These are phyloP conservation scores for Lithohypha guttulata DNA, from an alignment of 2,329 filamentous ascomycete genomes.

Conservation along the genomic window DNA sequence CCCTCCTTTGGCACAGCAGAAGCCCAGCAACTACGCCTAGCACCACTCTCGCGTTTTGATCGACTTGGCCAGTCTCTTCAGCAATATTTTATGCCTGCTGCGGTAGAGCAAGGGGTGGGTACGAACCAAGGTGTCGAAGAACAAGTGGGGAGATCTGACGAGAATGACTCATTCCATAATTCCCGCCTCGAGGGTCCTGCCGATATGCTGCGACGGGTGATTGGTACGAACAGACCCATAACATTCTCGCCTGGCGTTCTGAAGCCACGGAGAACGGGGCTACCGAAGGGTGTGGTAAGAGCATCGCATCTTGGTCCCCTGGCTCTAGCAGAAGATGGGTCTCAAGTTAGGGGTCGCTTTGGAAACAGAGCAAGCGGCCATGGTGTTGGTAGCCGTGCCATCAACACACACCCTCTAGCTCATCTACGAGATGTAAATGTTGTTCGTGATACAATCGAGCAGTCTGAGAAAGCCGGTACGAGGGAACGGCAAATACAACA, in stretches of 20 bases:
- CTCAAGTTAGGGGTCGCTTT: slow-evolving; percentile 31
- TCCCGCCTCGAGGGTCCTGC: not conserved
- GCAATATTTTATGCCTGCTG: not conserved
- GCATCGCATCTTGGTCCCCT: slow-evolving; percentile 22
- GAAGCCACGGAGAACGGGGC: slow-evolving; percentile 5
- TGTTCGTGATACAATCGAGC: slow-evolving; percentile 11
- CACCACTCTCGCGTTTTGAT: slow-evolving; percentile 3
- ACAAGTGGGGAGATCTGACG: not conserved
- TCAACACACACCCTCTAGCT: slow-evolving; percentile 16
- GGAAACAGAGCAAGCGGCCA: slow-evolving; percentile 32
- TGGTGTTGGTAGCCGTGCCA: slow-evolving; percentile 24
- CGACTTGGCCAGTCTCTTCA: not conserved
- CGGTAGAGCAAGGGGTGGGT: not conserved
- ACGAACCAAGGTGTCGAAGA: not conserved
- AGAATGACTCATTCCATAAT: not conserved
- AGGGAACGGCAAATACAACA: slow-evolving; percentile 6
- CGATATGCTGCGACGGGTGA: slow-evolving; percentile 3
- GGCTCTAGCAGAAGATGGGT: slow-evolving; percentile 32
- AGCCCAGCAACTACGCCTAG: slow-evolving; percentile 24
- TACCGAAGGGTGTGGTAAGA: slow-evolving; percentile 15
- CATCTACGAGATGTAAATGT: slow-evolving; percentile 3
- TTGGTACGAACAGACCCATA: not conserved
- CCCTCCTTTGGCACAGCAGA: slow-evolving; percentile 34
- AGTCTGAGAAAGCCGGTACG: slow-evolving; percentile 15
- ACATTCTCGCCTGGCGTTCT: not conserved